Conservation (phyloP, 129 eudicot species). For the Artemisia tridentata region DNA sequence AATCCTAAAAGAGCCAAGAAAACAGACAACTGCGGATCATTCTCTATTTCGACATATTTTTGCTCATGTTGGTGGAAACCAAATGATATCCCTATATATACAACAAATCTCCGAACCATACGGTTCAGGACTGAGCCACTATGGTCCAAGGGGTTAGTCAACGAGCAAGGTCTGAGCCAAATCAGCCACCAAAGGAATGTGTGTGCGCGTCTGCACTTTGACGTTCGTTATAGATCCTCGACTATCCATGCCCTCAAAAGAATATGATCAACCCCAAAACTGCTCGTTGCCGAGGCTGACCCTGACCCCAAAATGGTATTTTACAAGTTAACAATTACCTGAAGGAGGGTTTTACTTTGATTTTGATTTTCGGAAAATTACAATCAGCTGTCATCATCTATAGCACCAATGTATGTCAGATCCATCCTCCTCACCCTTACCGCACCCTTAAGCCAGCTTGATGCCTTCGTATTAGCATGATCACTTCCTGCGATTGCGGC, state of each 20-base stretch:
- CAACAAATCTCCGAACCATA: constrained; percentile 49
- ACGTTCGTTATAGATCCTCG: constrained; percentile 5
- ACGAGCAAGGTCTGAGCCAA: constrained; percentile 33
- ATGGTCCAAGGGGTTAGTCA: constrained; percentile 39
- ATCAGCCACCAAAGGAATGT: constrained; percentile 16
- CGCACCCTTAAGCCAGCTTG: constrained; percentile 89
- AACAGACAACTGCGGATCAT: constrained; percentile 39
- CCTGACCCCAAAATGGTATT: constrained; percentile 28
- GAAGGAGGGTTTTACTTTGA: constrained; percentile 33
- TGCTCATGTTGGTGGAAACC: constrained; percentile 10
- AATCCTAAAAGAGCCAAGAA: constrained; percentile 28
- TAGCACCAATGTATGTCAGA: constrained; percentile 80
- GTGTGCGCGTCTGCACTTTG: not conserved
- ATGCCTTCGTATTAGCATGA: constrained; percentile 70
- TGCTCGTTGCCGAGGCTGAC: constrained; percentile 15
- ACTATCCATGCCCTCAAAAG: constrained; percentile 36
- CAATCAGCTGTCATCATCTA: constrained; percentile 92
- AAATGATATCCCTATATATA: constrained; percentile 50
- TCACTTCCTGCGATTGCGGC: constrained; percentile 72
- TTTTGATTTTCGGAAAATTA: constrained; percentile 20
- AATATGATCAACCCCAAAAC: constrained; percentile 32
- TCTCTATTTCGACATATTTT: constrained; percentile 29
- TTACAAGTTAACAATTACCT: constrained; percentile 24
- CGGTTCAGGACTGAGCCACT: constrained; percentile 38
- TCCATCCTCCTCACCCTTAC: constrained; percentile 89